Percentiles rank a stretch among this genome's conserved stretches.
Conservation (phyloP, 495 filamentous ascomycete genomes). For the Penicillium coprophilum region DNA sequence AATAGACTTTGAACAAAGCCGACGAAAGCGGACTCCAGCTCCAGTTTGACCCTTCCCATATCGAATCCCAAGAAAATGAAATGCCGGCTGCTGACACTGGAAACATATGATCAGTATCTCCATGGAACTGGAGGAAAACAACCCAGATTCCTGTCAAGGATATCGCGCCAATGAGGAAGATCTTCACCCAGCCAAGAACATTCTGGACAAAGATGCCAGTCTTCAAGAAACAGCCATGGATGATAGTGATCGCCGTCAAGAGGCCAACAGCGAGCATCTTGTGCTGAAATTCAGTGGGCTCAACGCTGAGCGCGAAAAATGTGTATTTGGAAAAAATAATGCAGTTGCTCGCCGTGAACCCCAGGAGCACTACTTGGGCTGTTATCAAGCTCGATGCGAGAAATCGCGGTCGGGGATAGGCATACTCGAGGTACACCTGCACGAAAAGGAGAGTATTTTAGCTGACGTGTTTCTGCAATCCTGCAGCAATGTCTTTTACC, state of each 20-base stretch:
- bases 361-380: conserved; percentile 65
- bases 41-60: conserved; percentile 49
- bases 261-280: conserved; percentile 39
- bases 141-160: conserved; percentile 46
- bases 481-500: conserved; percentile 24
- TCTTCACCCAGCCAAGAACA: conserved; percentile 48
- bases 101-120: conserved; percentile 18
- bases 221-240: conserved; percentile 41
- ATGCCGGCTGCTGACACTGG: not conserved
- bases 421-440: conserved; percentile 70
- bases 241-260: conserved; percentile 37
- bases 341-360: conserved; percentile 58
- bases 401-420: conserved; percentile 66
- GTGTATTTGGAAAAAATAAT: conserved; percentile 49
- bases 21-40: conserved; percentile 56
- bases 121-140: conserved; percentile 32
- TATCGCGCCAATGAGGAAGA: conserved; percentile 46
- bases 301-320: conserved; percentile 37
- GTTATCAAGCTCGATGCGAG: conserved; percentile 68
- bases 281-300: conserved; percentile 36
- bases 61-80: conserved; percentile 32
- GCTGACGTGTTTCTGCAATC: not conserved
- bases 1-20: conserved; percentile 70
- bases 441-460: conserved; percentile 5
- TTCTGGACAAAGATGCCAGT: conserved; percentile 48